These are phyloP conservation scores for Globisporangium camurandrum DNA, from an alignment of 352 stramenopile genomes.

Conservation along the genomic window DNA sequence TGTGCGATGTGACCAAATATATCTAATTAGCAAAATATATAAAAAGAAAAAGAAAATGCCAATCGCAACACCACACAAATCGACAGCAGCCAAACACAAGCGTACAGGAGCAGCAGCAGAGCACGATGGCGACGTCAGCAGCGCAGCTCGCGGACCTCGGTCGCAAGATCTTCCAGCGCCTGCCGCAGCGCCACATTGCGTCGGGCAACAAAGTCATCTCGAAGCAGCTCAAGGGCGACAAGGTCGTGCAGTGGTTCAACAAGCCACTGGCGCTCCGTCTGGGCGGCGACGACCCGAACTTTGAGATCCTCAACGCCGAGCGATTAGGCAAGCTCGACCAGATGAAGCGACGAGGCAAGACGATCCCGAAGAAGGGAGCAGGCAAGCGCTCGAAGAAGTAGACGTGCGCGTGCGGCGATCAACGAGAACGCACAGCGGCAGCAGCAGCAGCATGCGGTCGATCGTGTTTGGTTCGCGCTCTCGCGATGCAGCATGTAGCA, in stretches of 20 bases:
- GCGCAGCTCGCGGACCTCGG: constrained; percentile 71
- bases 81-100: neutral
- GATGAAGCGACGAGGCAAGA: constrained; percentile 85
- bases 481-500: no score
- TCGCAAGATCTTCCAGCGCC: constrained; percentile 85
- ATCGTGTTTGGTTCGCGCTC: no score
- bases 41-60: no score
- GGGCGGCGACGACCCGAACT: constrained; percentile 79
- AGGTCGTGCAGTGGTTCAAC: constrained; percentile 82
- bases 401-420: neutral
- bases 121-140: constrained; percentile 26
- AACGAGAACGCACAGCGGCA: no score
- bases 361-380: constrained; percentile 81
- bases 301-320: constrained; percentile 74
- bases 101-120: constrained; percentile 4
- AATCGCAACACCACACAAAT: constrained; percentile 4
- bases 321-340: constrained; percentile 70
- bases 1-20: no score
- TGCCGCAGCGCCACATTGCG: constrained; percentile 71
- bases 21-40: no score
- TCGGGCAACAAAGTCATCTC: constrained; percentile 87
- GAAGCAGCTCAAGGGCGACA: constrained; percentile 84
- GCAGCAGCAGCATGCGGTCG: no score
- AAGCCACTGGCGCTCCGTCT: constrained; percentile 72
- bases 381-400: constrained; percentile 86